Conservation (phyloP, 164 flowering plant genomes). For the Chimonanthus praecox region DNA sequence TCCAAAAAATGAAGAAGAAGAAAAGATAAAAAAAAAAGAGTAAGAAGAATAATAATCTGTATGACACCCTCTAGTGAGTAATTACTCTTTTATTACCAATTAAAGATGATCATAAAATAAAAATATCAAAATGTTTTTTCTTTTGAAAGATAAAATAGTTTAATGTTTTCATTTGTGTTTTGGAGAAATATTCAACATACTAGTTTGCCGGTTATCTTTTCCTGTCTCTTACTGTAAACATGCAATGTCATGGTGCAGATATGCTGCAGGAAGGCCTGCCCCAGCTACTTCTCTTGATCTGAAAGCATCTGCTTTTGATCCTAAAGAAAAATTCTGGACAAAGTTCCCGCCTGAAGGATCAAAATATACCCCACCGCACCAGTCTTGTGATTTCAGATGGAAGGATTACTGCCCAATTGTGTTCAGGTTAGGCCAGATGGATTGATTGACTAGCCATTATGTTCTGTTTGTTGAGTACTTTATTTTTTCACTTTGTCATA, state of each 20-base stretch:
- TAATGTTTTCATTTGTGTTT: too few species aligned
- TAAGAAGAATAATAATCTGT: too few species aligned
- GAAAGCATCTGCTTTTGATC: slow-evolving; percentile 73
- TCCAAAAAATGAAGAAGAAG: too few species aligned
- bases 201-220: background rate
- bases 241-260: slow-evolving; percentile 33
- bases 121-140: too few species aligned
- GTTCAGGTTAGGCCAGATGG: slow-evolving; percentile 46
- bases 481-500: background rate
- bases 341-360: slow-evolving; percentile 79
- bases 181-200: background rate
- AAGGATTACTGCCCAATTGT: slow-evolving; percentile 90
- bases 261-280: slow-evolving; percentile 78
- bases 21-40: too few species aligned
- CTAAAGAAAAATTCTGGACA: slow-evolving; percentile 82
- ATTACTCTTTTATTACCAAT: too few species aligned
- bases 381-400: slow-evolving; percentile 75
- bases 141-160: too few species aligned
- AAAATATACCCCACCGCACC: slow-evolving; percentile 82
- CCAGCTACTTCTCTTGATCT: slow-evolving; percentile 63
- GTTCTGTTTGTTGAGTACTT: background rate
- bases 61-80: too few species aligned
- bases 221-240: slow-evolving; percentile 4
- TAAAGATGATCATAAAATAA: too few species aligned
- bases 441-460: background rate